Evolutionary conservation across 2,329 filamentous ascomycete species (phyloP).

Genomic region (Penicillium crustosum): DNA sequence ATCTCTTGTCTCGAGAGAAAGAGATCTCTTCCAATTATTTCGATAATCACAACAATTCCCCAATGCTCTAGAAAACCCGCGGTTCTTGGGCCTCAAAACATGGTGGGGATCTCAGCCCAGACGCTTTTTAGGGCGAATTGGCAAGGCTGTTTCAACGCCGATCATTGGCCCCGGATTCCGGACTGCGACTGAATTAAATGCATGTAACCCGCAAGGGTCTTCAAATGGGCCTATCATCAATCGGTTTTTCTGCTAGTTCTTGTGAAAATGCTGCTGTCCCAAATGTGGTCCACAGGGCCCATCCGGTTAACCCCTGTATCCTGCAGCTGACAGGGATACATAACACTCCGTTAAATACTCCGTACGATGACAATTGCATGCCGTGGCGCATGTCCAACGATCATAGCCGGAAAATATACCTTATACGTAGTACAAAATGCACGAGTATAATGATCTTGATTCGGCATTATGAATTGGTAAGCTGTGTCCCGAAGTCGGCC

Average conservation of each 20-base stretch:
- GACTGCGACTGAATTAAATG: neutral
- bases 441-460: neutral
- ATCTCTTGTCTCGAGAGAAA: neutral
- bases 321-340: neutral
- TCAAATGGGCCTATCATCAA: slow-evolving; percentile 2
- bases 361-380: neutral
- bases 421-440: neutral
- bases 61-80: neutral
- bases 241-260: neutral
- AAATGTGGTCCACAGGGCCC: neutral
- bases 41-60: too few relatives aligned
- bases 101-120: slow-evolving; percentile 3
- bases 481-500: neutral
- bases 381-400: neutral
- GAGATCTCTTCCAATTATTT: too few relatives aligned
- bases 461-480: neutral
- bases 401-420: neutral
- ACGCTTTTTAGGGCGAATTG: neutral
- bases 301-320: neutral
- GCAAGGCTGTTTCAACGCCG: neutral
- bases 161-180: neutral
- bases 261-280: neutral
- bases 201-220: slow-evolving; percentile 5
- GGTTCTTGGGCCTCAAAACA: slow-evolving; percentile 2
- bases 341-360: neutral